A percentile compares a stretch with the other conserved stretches of the same genome.
phyloP scores from a whole-genome alignment of 1,284 basidiomycete genomes.

The Trichosporon sp. region DNA sequence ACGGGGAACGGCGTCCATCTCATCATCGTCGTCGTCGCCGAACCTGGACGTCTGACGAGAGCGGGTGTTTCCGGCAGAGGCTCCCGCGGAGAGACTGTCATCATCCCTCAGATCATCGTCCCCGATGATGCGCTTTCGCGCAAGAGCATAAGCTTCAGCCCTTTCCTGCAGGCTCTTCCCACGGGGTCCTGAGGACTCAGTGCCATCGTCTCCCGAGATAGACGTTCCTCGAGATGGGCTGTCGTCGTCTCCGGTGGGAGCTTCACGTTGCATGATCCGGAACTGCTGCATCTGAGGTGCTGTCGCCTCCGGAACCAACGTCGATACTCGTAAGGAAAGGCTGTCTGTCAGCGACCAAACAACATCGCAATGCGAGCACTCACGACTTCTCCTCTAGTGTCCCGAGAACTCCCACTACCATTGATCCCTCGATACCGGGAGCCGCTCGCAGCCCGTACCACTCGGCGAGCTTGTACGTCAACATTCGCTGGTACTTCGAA shows the following conservation, averaged over 20 bases:
- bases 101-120: constrained; percentile 29
- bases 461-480: constrained; percentile 53
- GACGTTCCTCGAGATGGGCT: constrained; percentile 32
- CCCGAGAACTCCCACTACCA: constrained; percentile 46
- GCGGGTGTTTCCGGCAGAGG: constrained; percentile 24
- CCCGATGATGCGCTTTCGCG: constrained; percentile 49
- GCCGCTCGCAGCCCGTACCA: constrained; percentile 53
- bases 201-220: constrained; percentile 31
- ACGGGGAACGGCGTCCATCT: constrained; percentile 46
- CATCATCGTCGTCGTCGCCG: constrained; percentile 40
- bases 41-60: constrained; percentile 30
- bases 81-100: constrained; percentile 25
- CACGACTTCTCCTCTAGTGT: constrained; percentile 43
- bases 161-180: constrained; percentile 51
- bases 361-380: background rate
- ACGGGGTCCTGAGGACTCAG: constrained; percentile 26
- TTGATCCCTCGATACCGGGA: constrained; percentile 29
- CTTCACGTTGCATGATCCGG: constrained; percentile 48
- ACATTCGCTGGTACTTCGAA: constrained; percentile 52
- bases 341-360: constrained; percentile 33
- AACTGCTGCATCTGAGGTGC: constrained; percentile 42
- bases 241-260: constrained; percentile 31
- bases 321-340: constrained; percentile 28
- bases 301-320: constrained; percentile 30
- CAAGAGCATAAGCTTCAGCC: constrained; percentile 47